Evolutionary conservation across 208 protist genomes (phyloP), one percentile per base, ranked within the genome.

Genomic region (Tritrichomonas foetus): DNA sequence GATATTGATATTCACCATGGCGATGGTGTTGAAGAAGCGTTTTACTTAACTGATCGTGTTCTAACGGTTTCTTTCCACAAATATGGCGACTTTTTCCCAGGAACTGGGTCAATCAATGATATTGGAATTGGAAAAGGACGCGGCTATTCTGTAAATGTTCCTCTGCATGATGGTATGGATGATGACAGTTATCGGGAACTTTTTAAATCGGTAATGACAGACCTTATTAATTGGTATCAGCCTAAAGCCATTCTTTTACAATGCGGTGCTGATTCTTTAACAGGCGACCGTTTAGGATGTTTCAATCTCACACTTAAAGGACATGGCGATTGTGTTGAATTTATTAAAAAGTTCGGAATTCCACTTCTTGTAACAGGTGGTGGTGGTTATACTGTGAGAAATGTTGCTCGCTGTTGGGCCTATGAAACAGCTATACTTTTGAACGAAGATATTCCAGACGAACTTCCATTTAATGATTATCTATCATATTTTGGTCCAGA

Each of bases 11-110:
- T n/a, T n/a, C n/a, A n/a, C n/a, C n/a, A n/a, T n/a, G n/a, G n/a
- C n/a, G n/a, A n/a, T n/a, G n/a, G n/a, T n/a, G n/a, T n/a, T n/a
- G n/a, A n/a, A n/a, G n/a, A n/a, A n/a, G n/a, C n/a, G n/a, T n/a
- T n/a, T 94, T 99, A 99, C 95, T 97, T 96, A 33, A 99, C 99
- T 41, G 97, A 99, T 78, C 96, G 98, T 33, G 99, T 99, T n/a
- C 98, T 99, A 97, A 99, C 98, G 9, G 95, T 99, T 30, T 99
- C 98, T n/a, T 98, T 99, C 93, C 99, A 99, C 95, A 99, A 99
- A 95, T 99, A 97, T 95, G 97, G 97, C 20, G 25, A 69, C 1
- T 98, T 97, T 89, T 99, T 98, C 93, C 98, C 98, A 20, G 97
- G 97, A 92, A 97, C 96, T 0, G 97, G 96, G n/a, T 92, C 89